Base-by-base conservation (phyloP, 2,329 filamentous ascomycete species). In the Zarea fungicola region DNA sequence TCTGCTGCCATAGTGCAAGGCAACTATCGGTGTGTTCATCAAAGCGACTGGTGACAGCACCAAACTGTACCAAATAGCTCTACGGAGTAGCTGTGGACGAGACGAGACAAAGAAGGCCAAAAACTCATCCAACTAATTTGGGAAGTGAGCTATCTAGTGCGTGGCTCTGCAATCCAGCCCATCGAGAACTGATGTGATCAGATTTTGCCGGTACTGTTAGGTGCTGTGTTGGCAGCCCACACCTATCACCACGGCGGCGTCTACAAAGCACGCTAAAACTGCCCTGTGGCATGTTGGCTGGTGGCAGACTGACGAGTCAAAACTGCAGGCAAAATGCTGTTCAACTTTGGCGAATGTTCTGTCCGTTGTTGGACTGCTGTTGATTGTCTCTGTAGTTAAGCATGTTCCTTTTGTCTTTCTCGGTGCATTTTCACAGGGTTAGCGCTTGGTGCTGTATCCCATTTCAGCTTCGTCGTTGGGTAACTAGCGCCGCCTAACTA, bases 201-300 rank as follows among this genome's bases (percentile, higher is more conserved):
- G 7, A 29, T 29, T n/a, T 29, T 7, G 26, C 26, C 7, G 23
- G 31, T 36, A 23, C 31, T 36, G n/a, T n/a, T n/a, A n/a, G n/a
- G n/a, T n/a, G 14, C 41, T 26, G 42, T 23, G 42, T 23, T 45
- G 42, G 42, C 43, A 46, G 32, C 43, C 42, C 34, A 23, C 43
- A 46, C 23, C 19, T 18, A 26, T 31, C 43, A 46, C 43, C 34
- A 46, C 43, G 43, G 23, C 34, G 35, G 43, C 43, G 43, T 31
- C 43, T 37, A 39, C 35, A 31, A 10, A 19, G 39, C 23, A 39
- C 18, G 34, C 43, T 46, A 31, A 34, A n/a, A n/a, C n/a, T 34
- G 43, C 43, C 43, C 13, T 23, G 43, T 46, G 34, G 43, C 43
- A 34, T 34, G 43, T 34, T 39, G 43, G 43, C 43, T 46, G 34